Evolutionary conservation across 306 rosid species (phyloP).

Genomic region (Mimosa bimucronata): DNA sequence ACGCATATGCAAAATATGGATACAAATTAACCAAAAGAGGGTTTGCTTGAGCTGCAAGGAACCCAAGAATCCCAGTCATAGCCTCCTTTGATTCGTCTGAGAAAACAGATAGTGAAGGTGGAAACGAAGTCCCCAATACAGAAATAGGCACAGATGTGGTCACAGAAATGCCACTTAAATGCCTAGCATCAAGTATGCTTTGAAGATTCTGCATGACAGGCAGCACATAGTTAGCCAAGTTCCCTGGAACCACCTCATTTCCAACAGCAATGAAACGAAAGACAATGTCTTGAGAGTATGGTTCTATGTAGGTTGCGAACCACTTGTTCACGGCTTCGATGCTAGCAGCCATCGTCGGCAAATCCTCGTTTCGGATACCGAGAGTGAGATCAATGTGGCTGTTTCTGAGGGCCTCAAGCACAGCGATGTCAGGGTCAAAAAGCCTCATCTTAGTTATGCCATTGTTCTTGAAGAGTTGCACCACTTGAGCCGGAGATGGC

Average conservation of each 20-base stretch:
- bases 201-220: slow-evolving; percentile 32
- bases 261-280: not conserved
- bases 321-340: slow-evolving; percentile 22
- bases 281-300: slow-evolving; percentile 5
- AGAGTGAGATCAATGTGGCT: slow-evolving; percentile 7
- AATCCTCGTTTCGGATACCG: slow-evolving; percentile 31
- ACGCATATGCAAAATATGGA: slow-evolving; percentile 48
- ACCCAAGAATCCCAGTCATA: slow-evolving; percentile 23
- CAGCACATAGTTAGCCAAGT: not conserved
- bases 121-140: slow-evolving; percentile 8
- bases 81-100: not conserved
- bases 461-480: slow-evolving; percentile 17
- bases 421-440: slow-evolving; percentile 14
- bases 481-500: slow-evolving; percentile 33
- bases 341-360: slow-evolving; percentile 18
- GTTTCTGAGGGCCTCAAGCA: slow-evolving; percentile 30
- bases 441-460: slow-evolving; percentile 34
- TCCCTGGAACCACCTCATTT: slow-evolving; percentile 6
- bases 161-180: slow-evolving; percentile 13
- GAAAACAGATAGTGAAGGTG: slow-evolving; percentile 41
- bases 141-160: slow-evolving; percentile 37
- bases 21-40: slow-evolving; percentile 48
- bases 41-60: slow-evolving; percentile 16
- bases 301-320: slow-evolving; percentile 37
- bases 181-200: not conserved